These are phyloP conservation scores for Pseudocercospora macadamiae DNA, from an alignment of 2,329 filamentous ascomycete species.

Conservation along the genomic window DNA sequence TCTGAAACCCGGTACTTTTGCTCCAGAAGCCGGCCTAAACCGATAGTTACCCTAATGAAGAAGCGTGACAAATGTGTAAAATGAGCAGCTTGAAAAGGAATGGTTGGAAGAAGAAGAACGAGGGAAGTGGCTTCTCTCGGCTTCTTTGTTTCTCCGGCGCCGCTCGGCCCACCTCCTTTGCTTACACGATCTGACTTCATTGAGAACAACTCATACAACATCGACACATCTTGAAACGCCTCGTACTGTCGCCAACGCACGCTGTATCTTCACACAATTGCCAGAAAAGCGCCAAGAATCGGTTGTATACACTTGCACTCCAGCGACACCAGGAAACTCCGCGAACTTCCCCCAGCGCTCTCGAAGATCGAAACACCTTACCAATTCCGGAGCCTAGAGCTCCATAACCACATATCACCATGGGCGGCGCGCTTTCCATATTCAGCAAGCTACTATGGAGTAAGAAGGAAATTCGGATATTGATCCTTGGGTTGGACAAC, in stretches of 20 bases:
- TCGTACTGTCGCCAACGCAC: not conserved
- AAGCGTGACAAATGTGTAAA: no score
- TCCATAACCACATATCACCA: constrained; percentile 36
- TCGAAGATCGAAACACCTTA: not conserved
- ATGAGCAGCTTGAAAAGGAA: no score
- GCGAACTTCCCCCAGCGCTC: not conserved
- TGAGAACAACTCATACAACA: not conserved
- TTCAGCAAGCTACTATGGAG: constrained; percentile 76
- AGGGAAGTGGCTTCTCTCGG: no score
- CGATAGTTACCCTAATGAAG: no score
- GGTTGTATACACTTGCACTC: not conserved
- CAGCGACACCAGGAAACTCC: no score
- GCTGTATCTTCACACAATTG: not conserved
- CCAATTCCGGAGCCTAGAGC: constrained; percentile 16
- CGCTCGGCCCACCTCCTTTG: not conserved
- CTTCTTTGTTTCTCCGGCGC: not conserved
- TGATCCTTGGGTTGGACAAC: constrained; percentile 76
- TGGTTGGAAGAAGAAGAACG: no score
- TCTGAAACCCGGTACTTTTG: no score
- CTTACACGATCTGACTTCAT: not conserved
- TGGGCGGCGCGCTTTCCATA: constrained; percentile 61
- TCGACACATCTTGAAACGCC: not conserved
- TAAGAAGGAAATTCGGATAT: constrained; percentile 97
- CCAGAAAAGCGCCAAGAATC: not conserved
- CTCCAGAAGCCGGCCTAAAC: no score